Evolutionary conservation across 345 rosid genomes (phyloP), one percentile per base, ranked within the genome.

Genomic region (Lumnitzera littorea): DNA sequence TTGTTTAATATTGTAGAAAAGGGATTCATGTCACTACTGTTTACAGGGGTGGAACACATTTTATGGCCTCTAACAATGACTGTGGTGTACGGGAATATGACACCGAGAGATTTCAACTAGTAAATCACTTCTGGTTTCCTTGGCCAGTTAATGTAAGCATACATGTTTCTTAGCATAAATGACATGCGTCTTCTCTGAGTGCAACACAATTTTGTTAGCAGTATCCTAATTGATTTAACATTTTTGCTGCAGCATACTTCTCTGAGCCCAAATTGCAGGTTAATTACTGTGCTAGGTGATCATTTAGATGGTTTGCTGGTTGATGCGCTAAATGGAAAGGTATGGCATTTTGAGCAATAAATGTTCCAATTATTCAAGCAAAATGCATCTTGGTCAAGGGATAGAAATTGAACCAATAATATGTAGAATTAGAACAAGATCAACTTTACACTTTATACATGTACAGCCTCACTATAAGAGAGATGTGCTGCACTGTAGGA

Each of bases 101-200:
- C 57, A 52, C 74, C 65, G 85, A 82, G 70, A 70, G 71, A 57
- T 84, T 62, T 74, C 83, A 80, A 68, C 80, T 76, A 25, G 43
- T 74, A 62, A 82, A 80, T 54, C 80, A 76, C 63, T 68, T 70
- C 43, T 62, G 53, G 43, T 78, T 79, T 65, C 81, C 77, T 14
- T 84, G 90, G 90, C 82, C 90, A 46, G 87, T 84, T 61, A 84
- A 84, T 76, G 87, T 82, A 60, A 74, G 83, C 51, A 46, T 2
- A 46, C 24, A 15, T 59, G 12, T 12, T 16, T 43, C 15, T 49
- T 17, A 14, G 25, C 4, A 59, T 48, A 59, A 3, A 17, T 5
- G 24, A 13, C 1, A 2, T 41, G n/a, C 11, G 11, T 36, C 20
- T 20, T 20, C 20, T 20, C 20, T 20, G 20, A 20, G 20, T 20